These are phyloP conservation scores for Metschnikowia cubensis DNA, from an alignment of 805 yeast species.

Conservation along the genomic window DNA sequence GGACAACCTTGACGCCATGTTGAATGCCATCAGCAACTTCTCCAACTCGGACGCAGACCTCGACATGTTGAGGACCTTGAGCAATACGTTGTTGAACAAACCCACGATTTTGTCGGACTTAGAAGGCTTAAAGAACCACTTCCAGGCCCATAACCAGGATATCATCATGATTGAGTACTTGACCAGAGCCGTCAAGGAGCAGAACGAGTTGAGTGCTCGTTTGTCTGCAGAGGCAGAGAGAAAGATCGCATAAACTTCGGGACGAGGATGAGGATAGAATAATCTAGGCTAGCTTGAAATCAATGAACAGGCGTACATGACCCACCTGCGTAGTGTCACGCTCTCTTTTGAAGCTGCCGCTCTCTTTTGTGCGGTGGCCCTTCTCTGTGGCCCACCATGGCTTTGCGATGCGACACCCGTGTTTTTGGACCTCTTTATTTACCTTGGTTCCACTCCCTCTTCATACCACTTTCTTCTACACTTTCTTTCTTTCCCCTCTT, in stretches of 20 bases:
- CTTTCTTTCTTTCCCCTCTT: not conserved
- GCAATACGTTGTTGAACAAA: conserved; percentile 51
- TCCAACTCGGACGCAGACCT: conserved; percentile 43
- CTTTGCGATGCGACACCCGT: not conserved
- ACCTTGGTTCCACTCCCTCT: not conserved
- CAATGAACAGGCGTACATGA: not conserved
- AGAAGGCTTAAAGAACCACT: conserved; percentile 53
- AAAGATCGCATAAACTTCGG: conserved; percentile 14
- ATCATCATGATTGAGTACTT: conserved; percentile 76
- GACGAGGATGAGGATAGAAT: not conserved
- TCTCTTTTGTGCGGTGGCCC: not conserved
- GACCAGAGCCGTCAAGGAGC: conserved; percentile 80
- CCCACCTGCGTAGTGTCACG: not conserved
- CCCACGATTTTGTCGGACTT: conserved; percentile 47
- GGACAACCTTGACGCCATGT: conserved; percentile 45
- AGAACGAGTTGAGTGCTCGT: conserved; percentile 73
- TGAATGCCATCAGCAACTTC: conserved; percentile 43
- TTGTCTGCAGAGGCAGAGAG: conserved; percentile 47
- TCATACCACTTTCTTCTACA: not conserved
- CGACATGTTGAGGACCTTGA: conserved; percentile 62
- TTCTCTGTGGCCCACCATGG: not conserved
- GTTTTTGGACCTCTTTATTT: not conserved
- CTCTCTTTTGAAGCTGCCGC: too few relatives aligned
- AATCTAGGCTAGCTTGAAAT: conserved; percentile 3
- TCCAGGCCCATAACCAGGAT: conserved; percentile 74